Evolutionary conservation across 2,329 filamentous ascomycete species (phyloP).

Genomic region (Chaetothyriales sp.): DNA sequence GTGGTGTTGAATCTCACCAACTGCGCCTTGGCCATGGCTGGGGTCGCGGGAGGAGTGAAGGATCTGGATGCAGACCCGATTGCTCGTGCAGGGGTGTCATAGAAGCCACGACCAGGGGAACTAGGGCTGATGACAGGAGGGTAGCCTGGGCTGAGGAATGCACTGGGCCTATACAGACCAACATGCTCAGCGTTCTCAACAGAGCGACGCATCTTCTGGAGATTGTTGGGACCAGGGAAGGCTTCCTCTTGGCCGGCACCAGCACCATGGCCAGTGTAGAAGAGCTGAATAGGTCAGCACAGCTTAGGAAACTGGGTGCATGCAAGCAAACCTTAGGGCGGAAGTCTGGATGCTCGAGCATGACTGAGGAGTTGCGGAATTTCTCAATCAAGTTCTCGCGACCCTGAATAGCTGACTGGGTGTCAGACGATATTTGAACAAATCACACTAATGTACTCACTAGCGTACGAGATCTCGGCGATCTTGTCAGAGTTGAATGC

Average conservation of each 20-base stretch:
- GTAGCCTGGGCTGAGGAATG: not conserved
- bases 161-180: conserved; percentile 40
- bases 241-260: conserved; percentile 56
- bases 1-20: conserved; percentile 6
- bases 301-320: not conserved
- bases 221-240: conserved; percentile 71
- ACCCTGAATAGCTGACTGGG: conserved; percentile 64
- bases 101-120: conserved; percentile 4
- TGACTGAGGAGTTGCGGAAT: conserved; percentile 92
- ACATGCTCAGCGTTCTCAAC: conserved; percentile 76
- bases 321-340: conserved; percentile 57
- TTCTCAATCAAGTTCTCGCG: conserved; percentile 84
- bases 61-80: not conserved
- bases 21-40: not conserved
- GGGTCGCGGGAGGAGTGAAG: not conserved
- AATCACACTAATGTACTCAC: conserved; percentile 36
- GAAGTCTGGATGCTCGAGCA: conserved; percentile 70
- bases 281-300: conserved; percentile 31
- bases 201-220: conserved; percentile 74
- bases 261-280: conserved; percentile 36
- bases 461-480: conserved; percentile 90
- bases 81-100: conserved; percentile 9
- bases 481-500: conserved; percentile 73
- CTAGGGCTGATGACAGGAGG: not conserved
- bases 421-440: conserved; percentile 5